phyloP scores from a whole-genome alignment of 2,329 filamentous ascomycete species.

The Alternaria sp. region DNA sequence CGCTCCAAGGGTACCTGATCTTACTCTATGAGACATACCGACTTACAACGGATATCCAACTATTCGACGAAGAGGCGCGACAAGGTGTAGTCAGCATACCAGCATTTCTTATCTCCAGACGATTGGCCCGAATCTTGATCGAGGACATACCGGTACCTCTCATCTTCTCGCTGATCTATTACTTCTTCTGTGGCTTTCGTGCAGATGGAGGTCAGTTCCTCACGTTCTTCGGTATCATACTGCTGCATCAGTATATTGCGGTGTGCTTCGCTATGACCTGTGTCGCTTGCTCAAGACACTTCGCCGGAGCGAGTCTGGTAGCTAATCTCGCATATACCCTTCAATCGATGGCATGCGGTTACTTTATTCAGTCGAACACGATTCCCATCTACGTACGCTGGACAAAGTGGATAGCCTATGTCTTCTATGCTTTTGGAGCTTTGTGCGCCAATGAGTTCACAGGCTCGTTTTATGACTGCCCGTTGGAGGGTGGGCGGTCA shows the following conservation, averaged over 20 bases:
- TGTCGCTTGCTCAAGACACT: conserved; percentile 70
- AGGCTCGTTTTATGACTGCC: conserved; percentile 76
- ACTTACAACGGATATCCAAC: conserved; percentile 75
- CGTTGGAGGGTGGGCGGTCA: conserved; percentile 65
- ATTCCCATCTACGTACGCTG: conserved; percentile 81
- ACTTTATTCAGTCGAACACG: conserved; percentile 76
- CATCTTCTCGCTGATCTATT: conserved; percentile 74
- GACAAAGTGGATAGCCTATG: conserved; percentile 74
- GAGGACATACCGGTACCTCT: conserved; percentile 78
- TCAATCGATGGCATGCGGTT: conserved; percentile 78
- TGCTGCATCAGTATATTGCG: conserved; percentile 77
- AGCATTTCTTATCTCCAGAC: conserved; percentile 73
- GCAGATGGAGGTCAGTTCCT: conserved; percentile 71
- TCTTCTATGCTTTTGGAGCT: conserved; percentile 75
- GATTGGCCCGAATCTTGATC: conserved; percentile 72
- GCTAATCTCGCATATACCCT: conserved; percentile 77
- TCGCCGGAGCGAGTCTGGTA: conserved; percentile 74
- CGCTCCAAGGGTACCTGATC: conserved; percentile 78
- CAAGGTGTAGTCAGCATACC: conserved; percentile 76
- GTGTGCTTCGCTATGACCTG: conserved; percentile 75
- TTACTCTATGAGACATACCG: conserved; percentile 80
- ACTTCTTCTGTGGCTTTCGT: conserved; percentile 81
- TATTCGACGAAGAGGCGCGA: conserved; percentile 78
- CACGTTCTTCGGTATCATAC: conserved; percentile 72
- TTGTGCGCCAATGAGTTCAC: conserved; percentile 77